Percentiles rank a stretch among this genome's conserved stretches.
phyloP scores from a whole-genome alignment of 2,329 filamentous ascomycete genomes.

The Spiromastix sp. region DNA sequence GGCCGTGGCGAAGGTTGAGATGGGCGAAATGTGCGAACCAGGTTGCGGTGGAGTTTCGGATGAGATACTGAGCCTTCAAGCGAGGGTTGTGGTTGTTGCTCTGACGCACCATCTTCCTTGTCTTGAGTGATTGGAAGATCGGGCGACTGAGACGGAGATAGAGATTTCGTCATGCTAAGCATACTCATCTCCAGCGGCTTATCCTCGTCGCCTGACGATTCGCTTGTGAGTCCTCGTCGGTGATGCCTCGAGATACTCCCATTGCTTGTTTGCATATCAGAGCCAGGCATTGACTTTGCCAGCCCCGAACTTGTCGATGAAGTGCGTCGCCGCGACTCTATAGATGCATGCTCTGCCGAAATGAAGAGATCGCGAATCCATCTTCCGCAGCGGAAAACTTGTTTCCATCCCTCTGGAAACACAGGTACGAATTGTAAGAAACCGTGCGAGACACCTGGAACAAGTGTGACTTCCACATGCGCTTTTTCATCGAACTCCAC shows the following conservation, averaged over 20 bases:
- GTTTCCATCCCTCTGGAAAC: conserved; percentile 83
- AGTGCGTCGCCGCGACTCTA: conserved; percentile 6
- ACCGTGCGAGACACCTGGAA: conserved; percentile 85
- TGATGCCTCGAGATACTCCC: conserved; percentile 31
- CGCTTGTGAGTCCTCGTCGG: conserved; percentile 33
- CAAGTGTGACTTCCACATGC: conserved; percentile 68
- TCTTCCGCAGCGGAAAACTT: conserved; percentile 64
- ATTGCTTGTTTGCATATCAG: conserved; percentile 10
- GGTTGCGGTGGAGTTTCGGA: neutral
- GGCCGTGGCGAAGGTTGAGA: neutral
- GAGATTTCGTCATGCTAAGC: conserved; percentile 23
- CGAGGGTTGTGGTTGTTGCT: too few relatives aligned
- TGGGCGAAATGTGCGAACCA: neutral
- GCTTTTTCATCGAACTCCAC: conserved; percentile 61
- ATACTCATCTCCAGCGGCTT: conserved; percentile 70
- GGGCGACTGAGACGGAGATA: neutral
- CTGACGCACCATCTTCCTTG: too few relatives aligned
- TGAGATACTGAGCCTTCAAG: neutral
- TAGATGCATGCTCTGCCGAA: conserved; percentile 24
- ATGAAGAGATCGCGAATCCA: conserved; percentile 77
- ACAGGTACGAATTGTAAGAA: conserved; percentile 85
- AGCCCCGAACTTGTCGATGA: neutral
- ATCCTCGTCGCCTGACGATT: conserved; percentile 73
- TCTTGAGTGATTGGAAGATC: too few relatives aligned
- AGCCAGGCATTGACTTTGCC: neutral